These are phyloP conservation scores for Mortierella sp. DNA, from an alignment of 371 early-diverging fungal species.

Conservation along the genomic window DNA sequence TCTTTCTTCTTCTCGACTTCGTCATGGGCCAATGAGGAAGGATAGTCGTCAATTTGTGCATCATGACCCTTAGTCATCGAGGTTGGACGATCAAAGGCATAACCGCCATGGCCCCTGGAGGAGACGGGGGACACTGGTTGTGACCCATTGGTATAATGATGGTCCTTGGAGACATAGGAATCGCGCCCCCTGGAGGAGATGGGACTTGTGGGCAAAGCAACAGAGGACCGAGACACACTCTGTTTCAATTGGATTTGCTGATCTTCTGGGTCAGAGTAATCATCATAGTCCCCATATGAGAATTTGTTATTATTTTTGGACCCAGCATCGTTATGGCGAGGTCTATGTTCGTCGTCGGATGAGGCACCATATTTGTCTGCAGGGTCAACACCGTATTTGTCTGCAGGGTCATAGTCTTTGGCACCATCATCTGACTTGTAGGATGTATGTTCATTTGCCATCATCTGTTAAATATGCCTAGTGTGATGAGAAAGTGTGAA, in stretches of 20 bases:
- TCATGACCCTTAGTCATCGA: neutral
- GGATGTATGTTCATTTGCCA: constrained; percentile 30
- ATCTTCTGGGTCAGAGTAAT: constrained; percentile 31
- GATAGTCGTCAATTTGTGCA: constrained; percentile 4
- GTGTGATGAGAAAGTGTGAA: neutral
- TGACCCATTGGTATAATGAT: neutral
- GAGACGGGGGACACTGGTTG: constrained; percentile 21
- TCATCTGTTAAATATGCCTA: constrained; percentile 13
- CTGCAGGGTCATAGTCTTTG: constrained; percentile 33
- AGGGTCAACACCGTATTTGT: constrained; percentile 33
- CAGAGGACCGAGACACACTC: constrained; percentile 9
- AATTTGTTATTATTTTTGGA: neutral
- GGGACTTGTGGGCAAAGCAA: constrained; percentile 39
- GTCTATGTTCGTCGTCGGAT: constrained; percentile 26
- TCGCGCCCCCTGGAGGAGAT: constrained; percentile 29
- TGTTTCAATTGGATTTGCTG: constrained; percentile 23
- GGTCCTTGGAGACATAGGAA: constrained; percentile 8
- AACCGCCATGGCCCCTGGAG: constrained; percentile 8
- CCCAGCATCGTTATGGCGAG: neutral
- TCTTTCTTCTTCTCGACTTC: neutral
- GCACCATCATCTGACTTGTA: constrained; percentile 31
- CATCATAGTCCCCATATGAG: constrained; percentile 23
- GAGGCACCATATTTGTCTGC: constrained; percentile 24
- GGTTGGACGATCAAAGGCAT: constrained; percentile 7
- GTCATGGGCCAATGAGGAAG: neutral